phyloP scores from a whole-genome alignment of 306 rosid genomes.

The Ziziphus jujuba region DNA sequence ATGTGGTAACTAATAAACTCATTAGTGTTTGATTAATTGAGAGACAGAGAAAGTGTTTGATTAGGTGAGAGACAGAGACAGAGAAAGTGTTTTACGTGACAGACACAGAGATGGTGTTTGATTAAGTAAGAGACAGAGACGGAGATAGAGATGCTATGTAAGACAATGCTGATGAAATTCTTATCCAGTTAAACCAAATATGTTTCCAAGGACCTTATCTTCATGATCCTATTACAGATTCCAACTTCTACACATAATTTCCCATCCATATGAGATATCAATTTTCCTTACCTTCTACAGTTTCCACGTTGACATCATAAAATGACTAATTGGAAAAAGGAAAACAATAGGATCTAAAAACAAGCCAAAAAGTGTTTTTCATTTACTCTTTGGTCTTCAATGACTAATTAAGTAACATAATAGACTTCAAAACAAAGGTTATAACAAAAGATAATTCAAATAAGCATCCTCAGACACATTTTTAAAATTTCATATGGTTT shows the following conservation, averaged over 20 bases:
- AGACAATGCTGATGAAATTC: too few relatives aligned
- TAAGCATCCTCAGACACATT: neutral
- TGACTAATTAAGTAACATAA: neutral
- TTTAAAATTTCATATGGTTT: neutral
- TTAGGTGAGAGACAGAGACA: too few relatives aligned
- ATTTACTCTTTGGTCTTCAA: neutral
- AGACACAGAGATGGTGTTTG: too few relatives aligned
- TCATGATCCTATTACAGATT: neutral
- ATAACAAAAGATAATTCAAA: neutral
- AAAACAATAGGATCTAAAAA: slow-evolving; percentile 6
- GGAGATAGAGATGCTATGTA: too few relatives aligned
- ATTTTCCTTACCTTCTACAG: neutral
- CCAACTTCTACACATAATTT: neutral
- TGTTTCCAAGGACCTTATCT: neutral
- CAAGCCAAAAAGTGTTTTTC: neutral
- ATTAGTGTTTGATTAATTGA: too few relatives aligned
- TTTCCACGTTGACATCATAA: neutral
- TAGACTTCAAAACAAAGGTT: neutral
- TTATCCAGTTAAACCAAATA: too few relatives aligned
- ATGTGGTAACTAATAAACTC: too few relatives aligned
- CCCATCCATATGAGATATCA: neutral
- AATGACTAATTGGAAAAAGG: neutral
- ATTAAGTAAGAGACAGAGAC: too few relatives aligned
- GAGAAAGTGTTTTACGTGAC: too few relatives aligned
- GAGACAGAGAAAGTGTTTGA: too few relatives aligned